Evolutionary conservation across 2,329 filamentous ascomycete genomes (phyloP).

Genomic region (Alternaria novae-zelandiae): DNA sequence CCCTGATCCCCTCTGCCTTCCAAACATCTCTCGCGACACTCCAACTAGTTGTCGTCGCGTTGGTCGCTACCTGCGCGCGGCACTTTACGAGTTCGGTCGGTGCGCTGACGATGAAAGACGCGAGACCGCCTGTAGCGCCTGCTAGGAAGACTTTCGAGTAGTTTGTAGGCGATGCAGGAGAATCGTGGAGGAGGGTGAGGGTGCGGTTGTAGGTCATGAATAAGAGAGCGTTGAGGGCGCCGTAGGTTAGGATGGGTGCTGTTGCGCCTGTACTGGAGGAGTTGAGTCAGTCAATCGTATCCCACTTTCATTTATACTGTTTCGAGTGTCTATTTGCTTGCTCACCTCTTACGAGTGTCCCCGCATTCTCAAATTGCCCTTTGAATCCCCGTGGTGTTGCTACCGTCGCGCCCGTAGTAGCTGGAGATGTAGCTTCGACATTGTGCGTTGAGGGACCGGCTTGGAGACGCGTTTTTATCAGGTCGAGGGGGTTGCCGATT

Average conservation of each 20-base stretch:
- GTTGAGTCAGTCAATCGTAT: conserved; percentile 8
- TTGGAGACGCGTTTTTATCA: conserved; percentile 83
- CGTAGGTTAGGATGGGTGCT: conserved; percentile 87
- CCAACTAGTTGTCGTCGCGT: conserved; percentile 60
- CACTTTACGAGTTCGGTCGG: conserved; percentile 94
- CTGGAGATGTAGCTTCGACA: conserved; percentile 11
- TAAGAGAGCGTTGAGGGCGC: conserved; percentile 86
- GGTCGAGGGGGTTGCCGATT: conserved; percentile 84
- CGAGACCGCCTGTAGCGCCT: conserved; percentile 80
- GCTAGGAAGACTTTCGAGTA: conserved; percentile 77
- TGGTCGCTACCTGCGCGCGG: conserved; percentile 71
- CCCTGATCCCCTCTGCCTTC: conserved; percentile 65
- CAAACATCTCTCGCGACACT: conserved; percentile 68
- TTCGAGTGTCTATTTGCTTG: not conserved
- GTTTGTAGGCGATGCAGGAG: conserved; percentile 42
- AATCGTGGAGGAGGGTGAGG: conserved; percentile 64
- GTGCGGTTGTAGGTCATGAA: conserved; percentile 91
- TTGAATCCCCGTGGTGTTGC: conserved; percentile 27
- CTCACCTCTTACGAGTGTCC: conserved; percentile 47
- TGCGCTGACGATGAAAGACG: conserved; percentile 83
- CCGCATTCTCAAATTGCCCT: conserved; percentile 46
- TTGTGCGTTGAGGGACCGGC: conserved; percentile 53
- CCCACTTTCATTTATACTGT: not conserved
- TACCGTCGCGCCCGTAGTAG: conserved; percentile 4
- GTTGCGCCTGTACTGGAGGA: conserved; percentile 66